Base-by-base conservation (phyloP, 768 basidiomycete genomes). In the Chlorophyllum brunneum region DNA sequence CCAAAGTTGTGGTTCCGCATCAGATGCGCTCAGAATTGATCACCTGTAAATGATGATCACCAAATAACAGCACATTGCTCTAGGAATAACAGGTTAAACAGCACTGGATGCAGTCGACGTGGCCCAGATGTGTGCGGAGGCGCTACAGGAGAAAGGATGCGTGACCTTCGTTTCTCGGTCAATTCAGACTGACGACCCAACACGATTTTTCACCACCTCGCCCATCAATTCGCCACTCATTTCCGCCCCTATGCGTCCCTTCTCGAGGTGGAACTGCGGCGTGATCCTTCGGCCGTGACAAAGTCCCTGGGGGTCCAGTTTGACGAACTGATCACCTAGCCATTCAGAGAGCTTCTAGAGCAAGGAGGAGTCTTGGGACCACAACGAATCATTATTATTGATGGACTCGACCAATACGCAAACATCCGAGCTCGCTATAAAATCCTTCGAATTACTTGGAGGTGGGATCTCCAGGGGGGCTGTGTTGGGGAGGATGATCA, bases 291-390 rank as follows among this genome's bases (percentile, higher is more conserved):
- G n/a, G 20, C 45, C 15, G 18, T 29, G 10, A 43, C 30, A 3
- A 42, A 44, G 24, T 9, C 24, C 22, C n/a, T 55, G 2, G 31
- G 36, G 6, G 18, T 23, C 13, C 48, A 51, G 34, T 51, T 55
- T 16, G 16, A 50, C 7, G 20, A 55, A 10, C 26, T 51, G 29
- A 55, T 51, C 31, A 20, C 36, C 3, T 5, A 24, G 10, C 50
- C 50, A 5, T 43, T 51, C 34, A 2, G 18, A 18, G 20, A 42
- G n/a, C 27, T 43, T 11, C n/a, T 13, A n/a, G 33, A 34, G 11
- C 33, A 34, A 34, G 10, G 10, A 9, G 10, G 11, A 3, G 3
- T 3, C n/a, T 4, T 9, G 10, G 10, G 11, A 34, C 33, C 5
- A 5, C 33, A n/a, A 34, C 10, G 10, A 13, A 3, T 34, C 11